phyloP scores from a whole-genome alignment of 208 protist species.

The Wallacemonas sp. region DNA sequence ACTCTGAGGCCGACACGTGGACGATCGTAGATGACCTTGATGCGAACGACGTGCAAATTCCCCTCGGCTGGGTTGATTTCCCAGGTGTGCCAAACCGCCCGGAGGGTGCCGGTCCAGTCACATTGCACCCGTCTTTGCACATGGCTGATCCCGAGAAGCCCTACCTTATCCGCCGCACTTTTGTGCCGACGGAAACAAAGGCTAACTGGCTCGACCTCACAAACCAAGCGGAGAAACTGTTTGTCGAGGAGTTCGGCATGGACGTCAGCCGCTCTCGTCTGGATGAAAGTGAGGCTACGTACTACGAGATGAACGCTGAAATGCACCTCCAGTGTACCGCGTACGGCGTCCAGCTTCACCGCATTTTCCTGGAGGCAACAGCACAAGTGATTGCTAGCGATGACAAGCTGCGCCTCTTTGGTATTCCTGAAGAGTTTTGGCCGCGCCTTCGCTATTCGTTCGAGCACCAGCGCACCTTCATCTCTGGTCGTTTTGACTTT shows the following conservation, averaged over 20 bases:
- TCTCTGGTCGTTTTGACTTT: conserved; percentile 91
- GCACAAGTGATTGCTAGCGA: conserved; percentile 74
- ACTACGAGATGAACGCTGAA: conserved; percentile 84
- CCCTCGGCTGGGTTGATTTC: conserved; percentile 86
- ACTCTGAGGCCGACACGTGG: conserved; percentile 51
- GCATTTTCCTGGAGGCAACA: conserved; percentile 88
- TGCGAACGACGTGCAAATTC: conserved; percentile 45
- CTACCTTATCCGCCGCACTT: conserved; percentile 57
- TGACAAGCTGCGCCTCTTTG: conserved; percentile 64
- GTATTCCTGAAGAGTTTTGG: conserved; percentile 85
- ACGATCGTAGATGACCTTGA: conserved; percentile 71
- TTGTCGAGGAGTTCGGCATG: conserved; percentile 79
- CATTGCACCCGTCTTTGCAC: conserved; percentile 63
- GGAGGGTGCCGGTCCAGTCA: conserved; percentile 31
- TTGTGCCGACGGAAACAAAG: conserved; percentile 42
- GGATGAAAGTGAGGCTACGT: conserved; percentile 62
- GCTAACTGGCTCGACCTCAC: conserved; percentile 76
- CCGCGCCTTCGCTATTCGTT: conserved; percentile 80
- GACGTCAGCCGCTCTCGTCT: conserved; percentile 63
- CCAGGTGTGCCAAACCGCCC: conserved; percentile 64
- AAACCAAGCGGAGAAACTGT: conserved; percentile 75
- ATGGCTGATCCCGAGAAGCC: conserved; percentile 46
- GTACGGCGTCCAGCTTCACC: conserved; percentile 74
- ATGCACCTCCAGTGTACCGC: conserved; percentile 60
- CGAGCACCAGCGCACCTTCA: conserved; percentile 66